phyloP scores from a whole-genome alignment of 805 yeast genomes.

The Pichia rugopelliculosa region DNA sequence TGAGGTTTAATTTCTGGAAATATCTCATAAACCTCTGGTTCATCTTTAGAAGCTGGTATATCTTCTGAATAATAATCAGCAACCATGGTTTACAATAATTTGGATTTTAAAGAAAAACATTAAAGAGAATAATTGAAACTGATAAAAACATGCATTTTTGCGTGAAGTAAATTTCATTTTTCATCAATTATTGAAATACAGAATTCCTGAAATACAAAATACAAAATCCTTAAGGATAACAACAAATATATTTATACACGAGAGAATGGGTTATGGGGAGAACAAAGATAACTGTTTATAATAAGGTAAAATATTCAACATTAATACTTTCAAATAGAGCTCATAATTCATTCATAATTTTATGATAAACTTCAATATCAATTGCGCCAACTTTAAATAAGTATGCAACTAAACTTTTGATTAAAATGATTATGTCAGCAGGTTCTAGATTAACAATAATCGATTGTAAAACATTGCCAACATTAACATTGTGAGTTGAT shows the following conservation, averaged over 20 bases:
- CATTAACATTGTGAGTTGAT: conserved; percentile 60
- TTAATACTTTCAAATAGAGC: neutral
- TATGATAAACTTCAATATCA: conserved; percentile 28
- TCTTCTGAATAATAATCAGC: conserved; percentile 24
- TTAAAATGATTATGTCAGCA: conserved; percentile 57
- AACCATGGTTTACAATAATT: neutral
- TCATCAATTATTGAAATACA: neutral
- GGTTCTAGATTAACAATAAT: conserved; percentile 63
- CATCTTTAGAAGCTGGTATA: conserved; percentile 13
- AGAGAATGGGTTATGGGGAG: neutral
- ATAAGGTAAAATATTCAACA: too few relatives aligned
- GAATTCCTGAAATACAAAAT: too few relatives aligned
- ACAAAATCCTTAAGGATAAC: neutral
- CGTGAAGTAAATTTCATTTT: neutral
- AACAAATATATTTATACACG: neutral
- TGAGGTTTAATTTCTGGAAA: neutral
- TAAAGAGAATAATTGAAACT: neutral
- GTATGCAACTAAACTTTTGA: conserved; percentile 51
- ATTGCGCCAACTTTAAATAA: conserved; percentile 38
- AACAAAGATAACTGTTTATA: neutral
- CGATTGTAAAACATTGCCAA: conserved; percentile 68
- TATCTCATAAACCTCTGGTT: conserved; percentile 19
- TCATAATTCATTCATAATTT: conserved; percentile 19
- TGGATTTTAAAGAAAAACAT: too few relatives aligned
- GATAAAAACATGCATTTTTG: neutral